Base-by-base conservation (phyloP, 169 alveolate species). In the Babesia bigemina region DNA sequence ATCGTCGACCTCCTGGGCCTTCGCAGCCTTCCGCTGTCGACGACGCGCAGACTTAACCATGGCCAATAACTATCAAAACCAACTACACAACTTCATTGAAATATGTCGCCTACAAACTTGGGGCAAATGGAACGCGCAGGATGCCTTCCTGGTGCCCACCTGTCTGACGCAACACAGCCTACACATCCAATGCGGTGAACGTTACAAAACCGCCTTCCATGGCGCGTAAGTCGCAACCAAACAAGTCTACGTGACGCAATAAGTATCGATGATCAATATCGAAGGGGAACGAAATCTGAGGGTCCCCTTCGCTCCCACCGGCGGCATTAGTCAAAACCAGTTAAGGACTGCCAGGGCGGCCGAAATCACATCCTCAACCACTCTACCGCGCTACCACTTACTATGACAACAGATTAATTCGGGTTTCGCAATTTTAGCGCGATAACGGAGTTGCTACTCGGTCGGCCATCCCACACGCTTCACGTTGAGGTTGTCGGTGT, bases 381-480 rank as follows among this genome's bases (percentile, higher is more conserved):
- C 39, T 6, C 39, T 33, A 33, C 2, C 6, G 39, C 39, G 50
- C 17, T 45, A 45, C n/a, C 4, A 45, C n/a, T 45, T 10, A 16
- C 50, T 45, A 45, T 45, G 8, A 13, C 14, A 45, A 13, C 50
- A 45, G n/a, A 45, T 45, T 45, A 45, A 16, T 4, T 2, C n/a
- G 14, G n/a, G 17, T 2, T 45, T 45, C 19, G 50, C 50, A 45
- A 4, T 10, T 13, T 10, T 16, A 16, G n/a, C n/a, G 50, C n/a
- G 50, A 45, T 10, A 13, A 4, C 14, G 50, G 8, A 10, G 19
- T 16, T 24, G 19, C 53, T 70, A 79, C 76, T 79, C 81, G 1
- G 83, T 79, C 12, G 87, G 87, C 87, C 87, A 79, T 45, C 87
- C 87, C 33, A 79, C 87, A 10, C 87, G 81, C 59, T 79, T 79